A percentile compares a stretch with the other conserved stretches of the same genome.
Evolutionary conservation across 176 grass and related monocot genomes (phyloP).

Genomic region (Cocos nucifera): DNA sequence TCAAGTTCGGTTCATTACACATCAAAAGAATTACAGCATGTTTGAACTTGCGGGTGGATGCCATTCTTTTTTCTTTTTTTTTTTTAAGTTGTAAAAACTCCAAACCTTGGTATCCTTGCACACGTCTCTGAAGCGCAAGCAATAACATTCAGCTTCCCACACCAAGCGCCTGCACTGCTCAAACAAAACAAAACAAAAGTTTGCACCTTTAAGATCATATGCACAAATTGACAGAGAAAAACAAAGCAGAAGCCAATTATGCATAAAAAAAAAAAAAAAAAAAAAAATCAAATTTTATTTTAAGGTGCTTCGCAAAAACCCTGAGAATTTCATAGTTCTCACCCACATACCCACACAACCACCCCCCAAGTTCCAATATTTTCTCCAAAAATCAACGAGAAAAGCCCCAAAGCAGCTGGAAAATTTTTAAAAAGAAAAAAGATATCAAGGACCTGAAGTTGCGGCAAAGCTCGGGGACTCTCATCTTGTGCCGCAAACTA

Average conservation of each 20-base stretch:
- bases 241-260: neutral
- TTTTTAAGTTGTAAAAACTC: neutral
- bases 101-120: slow-evolving; percentile 71
- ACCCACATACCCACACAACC: no score
- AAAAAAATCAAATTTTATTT: neutral
- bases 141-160: slow-evolving; percentile 77
- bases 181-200: slow-evolving; percentile 5
- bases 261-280: neutral
- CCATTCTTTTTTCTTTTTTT: no score
- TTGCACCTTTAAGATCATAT: neutral
- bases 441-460: slow-evolving; percentile 64
- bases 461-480: slow-evolving; percentile 83
- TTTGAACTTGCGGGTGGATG: no score
- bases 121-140: slow-evolving; percentile 93
- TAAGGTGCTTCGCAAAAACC: no score
- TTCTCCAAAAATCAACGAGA: neutral
- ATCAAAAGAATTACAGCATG: no score
- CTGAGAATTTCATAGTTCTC: no score
- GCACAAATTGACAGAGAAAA: neutral
- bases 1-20: no score
- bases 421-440: neutral
- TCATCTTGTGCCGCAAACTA: slow-evolving; percentile 90
- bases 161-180: slow-evolving; percentile 81
- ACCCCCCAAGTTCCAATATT: neutral
- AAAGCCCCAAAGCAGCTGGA: neutral